Conservation (phyloP, 495 filamentous ascomycete species). For the Arthonia radiata region DNA sequence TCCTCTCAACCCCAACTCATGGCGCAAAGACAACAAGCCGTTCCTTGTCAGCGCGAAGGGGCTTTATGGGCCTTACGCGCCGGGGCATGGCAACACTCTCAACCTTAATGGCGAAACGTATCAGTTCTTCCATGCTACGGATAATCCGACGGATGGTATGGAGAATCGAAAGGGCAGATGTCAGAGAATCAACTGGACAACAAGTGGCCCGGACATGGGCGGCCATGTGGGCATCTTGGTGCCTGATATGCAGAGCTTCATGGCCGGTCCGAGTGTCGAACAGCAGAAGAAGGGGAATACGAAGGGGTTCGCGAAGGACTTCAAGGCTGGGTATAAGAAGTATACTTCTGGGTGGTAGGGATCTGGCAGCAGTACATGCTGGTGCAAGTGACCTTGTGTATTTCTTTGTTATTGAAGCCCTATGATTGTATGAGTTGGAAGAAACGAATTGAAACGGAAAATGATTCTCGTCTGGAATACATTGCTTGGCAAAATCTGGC, state of each 20-base stretch:
- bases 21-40: conserved; percentile 9
- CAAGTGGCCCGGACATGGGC: conserved; percentile 8
- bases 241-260: conserved; percentile 2
- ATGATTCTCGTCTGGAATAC: no score
- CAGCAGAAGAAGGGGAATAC: no score
- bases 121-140: conserved; percentile 13
- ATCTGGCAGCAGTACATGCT: no score
- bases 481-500: no score
- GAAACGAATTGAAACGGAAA: no score
- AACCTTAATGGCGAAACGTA: conserved; percentile 6
- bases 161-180: conserved; percentile 11
- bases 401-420: no score
- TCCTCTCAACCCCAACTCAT: conserved; percentile 7
- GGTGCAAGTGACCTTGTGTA: no score
- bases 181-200: conserved; percentile 9
- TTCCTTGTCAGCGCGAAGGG: conserved; percentile 6
- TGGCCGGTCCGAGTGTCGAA: no score
- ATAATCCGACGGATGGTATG: conserved; percentile 10
- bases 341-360: no score
- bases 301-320: no score
- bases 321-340: no score
- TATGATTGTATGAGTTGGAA: no score
- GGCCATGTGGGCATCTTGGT: conserved; percentile 3
- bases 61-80: conserved; percentile 10
- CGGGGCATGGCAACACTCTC: conserved; percentile 13